These are phyloP conservation scores for Chaetomidium leptoderma DNA, from an alignment of 495 filamentous ascomycete species.

Conservation along the genomic window DNA sequence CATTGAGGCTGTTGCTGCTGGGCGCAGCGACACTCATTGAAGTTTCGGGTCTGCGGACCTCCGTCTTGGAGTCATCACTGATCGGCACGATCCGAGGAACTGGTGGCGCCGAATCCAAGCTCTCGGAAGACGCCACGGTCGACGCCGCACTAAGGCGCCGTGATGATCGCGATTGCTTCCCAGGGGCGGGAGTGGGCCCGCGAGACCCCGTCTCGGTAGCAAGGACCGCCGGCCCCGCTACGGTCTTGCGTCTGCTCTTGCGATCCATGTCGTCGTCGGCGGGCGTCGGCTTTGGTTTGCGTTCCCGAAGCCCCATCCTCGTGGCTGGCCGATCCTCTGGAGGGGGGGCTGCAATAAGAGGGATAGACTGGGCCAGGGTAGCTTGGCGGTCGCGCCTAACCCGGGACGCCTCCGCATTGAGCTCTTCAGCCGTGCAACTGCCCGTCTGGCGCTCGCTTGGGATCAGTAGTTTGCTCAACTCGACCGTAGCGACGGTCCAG, in stretches of 20 bases:
- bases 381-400: slow-evolving; percentile 60
- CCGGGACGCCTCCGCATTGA: slow-evolving; percentile 61
- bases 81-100: slow-evolving; percentile 16
- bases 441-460: slow-evolving; percentile 64
- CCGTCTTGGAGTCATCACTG: slow-evolving; percentile 31
- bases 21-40: slow-evolving; percentile 35
- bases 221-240: slow-evolving; percentile 52
- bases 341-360: slow-evolving; percentile 33
- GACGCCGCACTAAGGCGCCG: slow-evolving; percentile 41
- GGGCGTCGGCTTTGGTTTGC: slow-evolving; percentile 51
- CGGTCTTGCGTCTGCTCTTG: slow-evolving; percentile 60
- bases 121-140: slow-evolving; percentile 29
- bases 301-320: slow-evolving; percentile 67
- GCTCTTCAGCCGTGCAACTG: slow-evolving; percentile 71
- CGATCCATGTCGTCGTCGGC: slow-evolving; percentile 52
- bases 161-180: slow-evolving; percentile 25
- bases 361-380: slow-evolving; percentile 30
- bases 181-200: slow-evolving; percentile 37
- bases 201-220: slow-evolving; percentile 43
- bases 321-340: slow-evolving; percentile 41
- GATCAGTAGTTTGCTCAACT: slow-evolving; percentile 77
- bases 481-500: slow-evolving; percentile 77
- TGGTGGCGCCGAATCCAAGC: slow-evolving; percentile 14
- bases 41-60: slow-evolving; percentile 38
- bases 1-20: slow-evolving; percentile 28